Percentiles rank a stretch among this genome's conserved stretches.
phyloP scores from a whole-genome alignment of 1,284 basidiomycete genomes.

The Earliella scabrosa region DNA sequence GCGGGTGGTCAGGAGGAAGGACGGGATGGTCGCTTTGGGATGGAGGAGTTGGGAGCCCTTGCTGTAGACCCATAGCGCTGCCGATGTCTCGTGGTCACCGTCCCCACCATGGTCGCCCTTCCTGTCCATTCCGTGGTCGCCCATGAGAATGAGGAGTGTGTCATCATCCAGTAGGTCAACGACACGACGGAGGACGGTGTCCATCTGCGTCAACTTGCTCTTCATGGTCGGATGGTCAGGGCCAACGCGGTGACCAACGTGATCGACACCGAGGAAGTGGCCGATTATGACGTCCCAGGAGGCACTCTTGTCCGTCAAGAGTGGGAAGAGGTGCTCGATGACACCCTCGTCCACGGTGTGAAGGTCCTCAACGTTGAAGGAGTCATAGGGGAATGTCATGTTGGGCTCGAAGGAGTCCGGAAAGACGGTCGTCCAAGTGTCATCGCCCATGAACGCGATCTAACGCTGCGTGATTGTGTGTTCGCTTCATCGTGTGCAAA shows the following conservation, averaged over 20 bases:
- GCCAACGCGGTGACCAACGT: constrained; percentile 94
- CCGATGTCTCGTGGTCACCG: constrained; percentile 82
- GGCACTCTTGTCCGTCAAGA: constrained; percentile 57
- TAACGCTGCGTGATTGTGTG: constrained; percentile 28
- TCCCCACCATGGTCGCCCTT: constrained; percentile 98
- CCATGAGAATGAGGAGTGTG: constrained; percentile 89
- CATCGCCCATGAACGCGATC: constrained; percentile 92
- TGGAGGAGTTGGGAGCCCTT: constrained; percentile 55
- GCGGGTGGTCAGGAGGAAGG: constrained; percentile 52
- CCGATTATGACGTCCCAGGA: constrained; percentile 89
- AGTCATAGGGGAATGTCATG: constrained; percentile 87
- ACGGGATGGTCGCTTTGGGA: constrained; percentile 41
- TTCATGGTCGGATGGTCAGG: constrained; percentile 89
- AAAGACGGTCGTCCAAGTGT: constrained; percentile 95
- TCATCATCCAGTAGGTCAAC: constrained; percentile 77
- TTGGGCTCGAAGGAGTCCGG: constrained; percentile 74
- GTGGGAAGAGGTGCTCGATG: constrained; percentile 80
- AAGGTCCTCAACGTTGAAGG: constrained; percentile 98
- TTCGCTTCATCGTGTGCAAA: not conserved
- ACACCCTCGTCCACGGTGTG: constrained; percentile 96
- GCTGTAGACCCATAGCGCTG: constrained; percentile 93
- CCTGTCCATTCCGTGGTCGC: constrained; percentile 98
- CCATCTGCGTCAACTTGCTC: constrained; percentile 87
- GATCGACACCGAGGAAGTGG: constrained; percentile 97
- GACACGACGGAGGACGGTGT: constrained; percentile 75